These are phyloP conservation scores for Macrocybe gigantea DNA, from an alignment of 768 basidiomycete genomes.

Conservation along the genomic window DNA sequence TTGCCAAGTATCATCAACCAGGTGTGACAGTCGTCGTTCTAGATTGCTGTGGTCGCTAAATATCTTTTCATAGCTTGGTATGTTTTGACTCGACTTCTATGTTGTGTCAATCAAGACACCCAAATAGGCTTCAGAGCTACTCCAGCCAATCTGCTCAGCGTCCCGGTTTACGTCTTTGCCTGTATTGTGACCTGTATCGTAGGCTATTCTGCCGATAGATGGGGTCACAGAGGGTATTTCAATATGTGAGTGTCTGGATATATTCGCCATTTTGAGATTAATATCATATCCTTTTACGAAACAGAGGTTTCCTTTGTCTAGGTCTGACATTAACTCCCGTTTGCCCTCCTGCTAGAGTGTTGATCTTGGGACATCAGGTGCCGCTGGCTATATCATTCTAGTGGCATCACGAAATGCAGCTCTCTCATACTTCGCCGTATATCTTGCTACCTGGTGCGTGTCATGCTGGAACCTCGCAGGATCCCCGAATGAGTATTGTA, in stretches of 20 bases:
- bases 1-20: conserved; percentile 73
- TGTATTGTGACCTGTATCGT: conserved; percentile 60
- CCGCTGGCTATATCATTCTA: conserved; percentile 66
- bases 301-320: conserved; percentile 29
- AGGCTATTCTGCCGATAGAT: conserved; percentile 58
- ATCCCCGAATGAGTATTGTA: neutral
- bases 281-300: neutral
- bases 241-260: conserved; percentile 44
- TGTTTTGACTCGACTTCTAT: conserved; percentile 1
- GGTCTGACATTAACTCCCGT: conserved; percentile 22
- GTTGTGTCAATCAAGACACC: too few relatives aligned
- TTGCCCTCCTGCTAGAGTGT: conserved; percentile 1
- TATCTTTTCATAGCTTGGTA: conserved; percentile 31
- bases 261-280: neutral
- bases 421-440: conserved; percentile 69
- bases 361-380: conserved; percentile 27
- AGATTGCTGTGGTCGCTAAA: conserved; percentile 2
- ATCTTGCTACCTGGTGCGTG: conserved; percentile 59
- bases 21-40: conserved; percentile 26
- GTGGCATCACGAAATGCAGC: conserved; percentile 54
- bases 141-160: conserved; percentile 68
- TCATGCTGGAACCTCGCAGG: neutral
- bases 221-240: conserved; percentile 53
- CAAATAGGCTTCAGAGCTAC: conserved; percentile 57
- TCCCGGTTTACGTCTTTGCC: conserved; percentile 71